Evolutionary conservation across 805 yeast genomes (phyloP), one percentile per base, ranked within the genome.

Genomic region (Saccharomycopsis javanensis): DNA sequence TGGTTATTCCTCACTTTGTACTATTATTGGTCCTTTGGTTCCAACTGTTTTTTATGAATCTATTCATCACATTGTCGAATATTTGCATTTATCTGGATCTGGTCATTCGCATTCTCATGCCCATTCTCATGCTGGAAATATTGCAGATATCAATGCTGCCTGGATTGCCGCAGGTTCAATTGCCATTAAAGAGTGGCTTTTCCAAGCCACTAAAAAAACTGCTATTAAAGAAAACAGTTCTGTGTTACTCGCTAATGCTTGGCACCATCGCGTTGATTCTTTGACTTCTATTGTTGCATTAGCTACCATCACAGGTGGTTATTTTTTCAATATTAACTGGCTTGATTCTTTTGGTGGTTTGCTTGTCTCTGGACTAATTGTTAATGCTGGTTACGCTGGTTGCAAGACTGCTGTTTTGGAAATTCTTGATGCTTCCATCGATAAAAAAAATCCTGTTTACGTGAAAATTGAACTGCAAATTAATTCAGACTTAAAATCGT

Each of bases 231-330:
- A 88, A 30, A 86, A 88, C 66, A 89, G 97, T 0, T 88, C 89
- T 61, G 98, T 94, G 3, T 76, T 94, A 52, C 82, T 88, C 53
- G 99, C 99, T 3, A 94, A 94, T 67, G 99, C 99, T 2, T 94
- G 99, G 98, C 99, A 94, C 69, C 99, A 94, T 68, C 78, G 99
- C 61, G 94, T 92, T 10, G 99, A 94, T 67, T 86, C 96, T 0
- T 69, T 94, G 64, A 95, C 98, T 0, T 88, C 97, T 0, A 76
- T 86, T 23, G 98, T 92, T 6, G 97, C 98, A 0, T 77, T 92
- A 20, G 79, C 83, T 3, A 90, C 98, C 0, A 94, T 94, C 54
- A 79, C 95, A 0, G 83, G 91, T 1, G 96, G 97, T 34, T 84
- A 86, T 63, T 74, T 88, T 59, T 79, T 90, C 61, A 79, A 83